Evolutionary conservation across 176 grass and related monocot species (phyloP), one percentile per base, ranked within the genome.

Genomic region (Typha latifolia): DNA sequence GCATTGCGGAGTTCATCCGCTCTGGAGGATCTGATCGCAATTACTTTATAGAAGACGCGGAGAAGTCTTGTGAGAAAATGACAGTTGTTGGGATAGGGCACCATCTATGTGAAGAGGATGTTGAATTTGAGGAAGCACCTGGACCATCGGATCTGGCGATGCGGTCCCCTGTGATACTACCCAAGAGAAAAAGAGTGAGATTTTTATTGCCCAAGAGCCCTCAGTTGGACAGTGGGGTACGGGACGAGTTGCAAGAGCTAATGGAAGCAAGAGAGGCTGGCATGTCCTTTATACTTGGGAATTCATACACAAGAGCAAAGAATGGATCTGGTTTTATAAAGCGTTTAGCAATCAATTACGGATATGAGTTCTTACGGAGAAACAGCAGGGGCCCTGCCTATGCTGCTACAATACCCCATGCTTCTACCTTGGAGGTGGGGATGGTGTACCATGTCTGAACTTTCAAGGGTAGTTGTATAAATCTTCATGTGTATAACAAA

Each of bases 381-480:
- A 97, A 97, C 57, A 90, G 89, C 73, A 82, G 85, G 27, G 73
- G 94, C 4, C 84, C 94, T 5, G 52, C 47, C 3, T 83, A 82
- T 1, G 83, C 81, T 2, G 76, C 83, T 15, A 85, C 72, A 27
- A 84, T 87, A 12, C 94, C 89, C 5, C 83, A 93, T 53, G 94
- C 80, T 18, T 97, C 89, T 6, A 85, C 81, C 26, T 49, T 97
- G 23, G 89, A 97, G 64, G 94, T 97, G 22, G 94, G 94, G 67
- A 97, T 97, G 94, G 77, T 92, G 15, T 97, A 83, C 76, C 83
- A 85, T 75, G 86, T 97, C 29, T 97, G 76, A 97, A 50, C 12
- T 48, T 13, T n/a, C 32, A 61, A 18, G 19, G 20, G 62, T 47
- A 64, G 5, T 59, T 21, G n/a, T 59, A 19, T 19, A 59, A 19